A percentile compares a stretch with the other conserved stretches of the same genome.
These are phyloP conservation scores for Hanseniaspora thailandica DNA, from an alignment of 805 yeast species.

Conservation along the genomic window DNA sequence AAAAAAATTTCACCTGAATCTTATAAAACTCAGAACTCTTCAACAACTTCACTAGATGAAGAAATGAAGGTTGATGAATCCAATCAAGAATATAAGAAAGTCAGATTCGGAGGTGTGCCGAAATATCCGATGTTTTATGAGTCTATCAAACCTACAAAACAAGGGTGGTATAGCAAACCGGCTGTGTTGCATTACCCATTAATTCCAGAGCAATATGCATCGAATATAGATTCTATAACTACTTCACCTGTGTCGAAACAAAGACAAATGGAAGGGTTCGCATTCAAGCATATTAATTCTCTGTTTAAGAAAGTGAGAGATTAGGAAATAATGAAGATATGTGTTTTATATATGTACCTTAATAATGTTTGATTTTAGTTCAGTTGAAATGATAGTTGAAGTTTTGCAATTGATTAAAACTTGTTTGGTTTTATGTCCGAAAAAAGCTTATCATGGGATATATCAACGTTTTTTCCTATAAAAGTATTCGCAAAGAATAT, in stretches of 20 bases:
- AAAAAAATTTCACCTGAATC: neutral
- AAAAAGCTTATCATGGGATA: no score
- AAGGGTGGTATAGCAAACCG: slow-evolving; percentile 31
- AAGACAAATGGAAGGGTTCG: slow-evolving; percentile 28
- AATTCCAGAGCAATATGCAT: slow-evolving; percentile 19
- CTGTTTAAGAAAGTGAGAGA: neutral
- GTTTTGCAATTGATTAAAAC: no score
- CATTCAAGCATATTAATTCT: slow-evolving; percentile 23
- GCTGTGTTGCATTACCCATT: slow-evolving; percentile 28
- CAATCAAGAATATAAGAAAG: slow-evolving; percentile 21
- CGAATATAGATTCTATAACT: slow-evolving; percentile 10
- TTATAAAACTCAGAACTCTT: neutral
- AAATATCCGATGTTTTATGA: slow-evolving; percentile 25
- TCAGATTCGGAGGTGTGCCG: slow-evolving; percentile 29
- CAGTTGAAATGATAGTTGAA: no score
- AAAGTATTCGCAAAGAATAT: no score
- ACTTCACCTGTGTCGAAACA: slow-evolving; percentile 11
- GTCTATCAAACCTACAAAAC: slow-evolving; percentile 25
- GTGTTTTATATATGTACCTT: neutral
- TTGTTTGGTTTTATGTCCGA: no score
- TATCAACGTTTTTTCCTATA: no score
- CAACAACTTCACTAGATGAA: neutral
- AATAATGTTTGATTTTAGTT: no score
- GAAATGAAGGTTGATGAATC: no score
- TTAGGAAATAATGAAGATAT: neutral